Evolutionary conservation across 495 filamentous ascomycete genomes (phyloP), one percentile per base, ranked within the genome.

Genomic region (Trichoderma erinaceum): DNA sequence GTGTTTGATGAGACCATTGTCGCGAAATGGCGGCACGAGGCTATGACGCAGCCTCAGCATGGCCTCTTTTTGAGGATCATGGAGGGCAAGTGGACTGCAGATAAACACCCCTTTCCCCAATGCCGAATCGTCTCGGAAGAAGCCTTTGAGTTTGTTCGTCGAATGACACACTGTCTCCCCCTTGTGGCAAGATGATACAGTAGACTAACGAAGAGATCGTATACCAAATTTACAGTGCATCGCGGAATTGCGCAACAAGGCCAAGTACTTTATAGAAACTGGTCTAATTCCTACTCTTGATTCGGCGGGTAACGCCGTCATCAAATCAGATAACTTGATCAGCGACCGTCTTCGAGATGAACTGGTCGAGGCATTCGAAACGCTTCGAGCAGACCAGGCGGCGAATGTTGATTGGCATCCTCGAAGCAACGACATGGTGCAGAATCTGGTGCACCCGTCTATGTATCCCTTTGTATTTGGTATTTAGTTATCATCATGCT

Each of bases 401-500:
- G 67, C 72, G 0, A 63, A 76, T 11, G 83, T 82, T 65, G 86
- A 89, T 70, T 89, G 85, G 79, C 85, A 87, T 67, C 87, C 86
- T 0, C 73, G 78, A 4, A 85, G 85, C 15, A 74, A 86, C 67
- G 73, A 79, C 1, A 82, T 80, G 70, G 88, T 90, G 0, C 76
- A 86, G 10, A 78, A 90, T 71, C 72, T 90, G 0, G 83, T 90
- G 1, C 82, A 89, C 71, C 87, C 87, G 1, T 87, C 86, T 10
- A 75, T 88, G 63, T 89, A 84, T 67, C 87, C 88, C 0, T 73
- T 90, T 0, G 70, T 88, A 12, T 88, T 84, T 63, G 80, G 81
- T 7, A 74, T 71, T 12, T 35, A 11, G 1, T 63, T 63, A 32
- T 23, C 38, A 2, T 64, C 21, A 10, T 32, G 29, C 29, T n/a